Evolutionary conservation across 495 filamentous ascomycete genomes (phyloP).

Genomic region (Annulohypoxylon maeteangense): DNA sequence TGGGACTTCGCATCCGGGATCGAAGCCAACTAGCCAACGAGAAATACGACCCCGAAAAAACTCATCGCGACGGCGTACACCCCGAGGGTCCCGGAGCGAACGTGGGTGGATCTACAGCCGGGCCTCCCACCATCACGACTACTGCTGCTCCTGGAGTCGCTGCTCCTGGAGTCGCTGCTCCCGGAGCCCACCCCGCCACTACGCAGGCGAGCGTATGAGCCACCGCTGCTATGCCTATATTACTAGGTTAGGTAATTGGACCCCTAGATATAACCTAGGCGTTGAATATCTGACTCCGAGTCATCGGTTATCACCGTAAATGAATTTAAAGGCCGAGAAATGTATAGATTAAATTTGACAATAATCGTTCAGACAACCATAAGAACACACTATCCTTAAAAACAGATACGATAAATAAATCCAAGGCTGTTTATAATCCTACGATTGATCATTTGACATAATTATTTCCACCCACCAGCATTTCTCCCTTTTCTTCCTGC

Average conservation of each 20-base stretch:
- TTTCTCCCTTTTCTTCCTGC: not conserved
- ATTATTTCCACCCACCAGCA: constrained; percentile 29
- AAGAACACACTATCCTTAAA: too few relatives aligned
- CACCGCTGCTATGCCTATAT: too few relatives aligned
- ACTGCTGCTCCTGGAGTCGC: not conserved
- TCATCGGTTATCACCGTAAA: too few relatives aligned
- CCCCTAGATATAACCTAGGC: too few relatives aligned
- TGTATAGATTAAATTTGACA: too few relatives aligned
- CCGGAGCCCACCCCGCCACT: not conserved
- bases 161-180: not conserved
- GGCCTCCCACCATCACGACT: not conserved
- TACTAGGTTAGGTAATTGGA: too few relatives aligned
- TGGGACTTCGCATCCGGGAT: constrained; percentile 56
- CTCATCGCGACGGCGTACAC: constrained; percentile 12
- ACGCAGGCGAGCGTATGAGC: constrained; percentile 9
- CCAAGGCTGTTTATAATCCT: too few relatives aligned
- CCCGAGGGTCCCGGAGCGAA: constrained; percentile 36
- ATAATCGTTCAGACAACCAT: too few relatives aligned
- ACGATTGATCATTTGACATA: not conserved
- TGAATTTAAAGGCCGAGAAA: too few relatives aligned
- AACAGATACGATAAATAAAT: too few relatives aligned
- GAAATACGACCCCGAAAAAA: constrained; percentile 22
- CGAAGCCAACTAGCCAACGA: constrained; percentile 35
- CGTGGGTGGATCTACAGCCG: constrained; percentile 18
- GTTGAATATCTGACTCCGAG: too few relatives aligned